Evolutionary conservation across 768 basidiomycete species (phyloP).

Genomic region (Suillus fuscotomentosus): DNA sequence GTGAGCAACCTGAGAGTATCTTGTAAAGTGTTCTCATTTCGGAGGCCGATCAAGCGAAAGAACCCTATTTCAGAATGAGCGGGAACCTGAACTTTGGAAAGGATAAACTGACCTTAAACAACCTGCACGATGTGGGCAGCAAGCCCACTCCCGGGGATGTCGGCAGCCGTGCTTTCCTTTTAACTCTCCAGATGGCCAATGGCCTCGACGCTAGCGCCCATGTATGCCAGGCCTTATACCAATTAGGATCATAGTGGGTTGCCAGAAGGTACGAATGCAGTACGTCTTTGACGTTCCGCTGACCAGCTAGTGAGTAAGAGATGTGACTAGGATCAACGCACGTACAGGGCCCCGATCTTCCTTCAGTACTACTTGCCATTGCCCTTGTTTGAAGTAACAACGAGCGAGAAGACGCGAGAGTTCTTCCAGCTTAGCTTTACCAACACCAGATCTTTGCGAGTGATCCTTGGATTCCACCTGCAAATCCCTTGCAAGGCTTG

Average conservation of each 20-base stretch:
- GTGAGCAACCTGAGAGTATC: conserved; percentile 92
- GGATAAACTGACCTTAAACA: conserved; percentile 63
- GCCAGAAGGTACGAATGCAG: conserved; percentile 82
- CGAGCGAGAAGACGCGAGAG: conserved; percentile 86
- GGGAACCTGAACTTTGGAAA: not conserved
- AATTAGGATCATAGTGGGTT: conserved; percentile 88
- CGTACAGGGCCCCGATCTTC: conserved; percentile 77
- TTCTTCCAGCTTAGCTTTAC: conserved; percentile 62
- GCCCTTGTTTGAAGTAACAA: conserved; percentile 94
- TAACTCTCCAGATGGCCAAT: conserved; percentile 77
- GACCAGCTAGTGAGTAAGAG: conserved; percentile 14
- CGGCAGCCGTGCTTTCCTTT: conserved; percentile 50
- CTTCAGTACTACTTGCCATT: conserved; percentile 85
- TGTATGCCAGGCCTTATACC: conserved; percentile 99
- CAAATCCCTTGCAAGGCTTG: conserved; percentile 73
- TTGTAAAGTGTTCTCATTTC: conserved; percentile 88
- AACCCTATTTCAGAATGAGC: conserved; percentile 56
- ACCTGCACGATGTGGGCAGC: conserved; percentile 88
- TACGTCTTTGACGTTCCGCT: conserved; percentile 82
- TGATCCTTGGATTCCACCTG: conserved; percentile 55
- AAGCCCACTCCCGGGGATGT: conserved; percentile 61
- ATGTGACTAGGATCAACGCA: conserved; percentile 9
- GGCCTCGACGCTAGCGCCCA: conserved; percentile 98
- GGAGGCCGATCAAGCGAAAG: conserved; percentile 91
- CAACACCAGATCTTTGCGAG: conserved; percentile 48